These are phyloP conservation scores for Saccharomycopsis capsularis DNA, from an alignment of 805 yeast genomes.

Conservation along the genomic window DNA sequence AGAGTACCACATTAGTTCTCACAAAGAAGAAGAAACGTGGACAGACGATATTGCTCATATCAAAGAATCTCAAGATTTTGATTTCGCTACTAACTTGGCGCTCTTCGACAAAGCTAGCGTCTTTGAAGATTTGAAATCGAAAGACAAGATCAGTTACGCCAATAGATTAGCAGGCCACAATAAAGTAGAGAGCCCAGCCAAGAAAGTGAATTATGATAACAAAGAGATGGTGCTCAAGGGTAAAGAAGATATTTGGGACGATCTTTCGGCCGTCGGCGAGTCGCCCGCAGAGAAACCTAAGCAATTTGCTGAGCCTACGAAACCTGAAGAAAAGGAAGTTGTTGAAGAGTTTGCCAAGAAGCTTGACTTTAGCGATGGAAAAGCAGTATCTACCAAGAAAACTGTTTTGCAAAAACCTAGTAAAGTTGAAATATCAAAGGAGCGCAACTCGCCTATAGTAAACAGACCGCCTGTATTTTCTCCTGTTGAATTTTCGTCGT, in stretches of 20 bases:
- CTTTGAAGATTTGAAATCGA: conserved; percentile 63
- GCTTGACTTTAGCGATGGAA: conserved; percentile 1
- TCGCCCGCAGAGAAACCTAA: conserved; percentile 12
- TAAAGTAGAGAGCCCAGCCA: conserved; percentile 33
- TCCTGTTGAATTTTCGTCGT: conserved; percentile 2
- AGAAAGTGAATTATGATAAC: conserved; percentile 50
- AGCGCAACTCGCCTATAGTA: background rate
- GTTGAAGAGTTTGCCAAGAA: background rate
- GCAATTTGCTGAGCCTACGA: conserved; percentile 18
- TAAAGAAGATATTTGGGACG: conserved; percentile 50
- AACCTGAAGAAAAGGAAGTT: conserved; percentile 1
- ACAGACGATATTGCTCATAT: conserved; percentile 43
- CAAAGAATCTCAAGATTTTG: conserved; percentile 60
- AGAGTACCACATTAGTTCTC: conserved; percentile 24
- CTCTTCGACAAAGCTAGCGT: conserved; percentile 77
- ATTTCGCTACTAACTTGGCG: conserved; percentile 73
- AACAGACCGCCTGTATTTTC: conserved; percentile 21
- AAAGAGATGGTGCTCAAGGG: conserved; percentile 67
- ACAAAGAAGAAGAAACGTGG: conserved; percentile 38
- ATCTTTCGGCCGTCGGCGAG: conserved; percentile 12
- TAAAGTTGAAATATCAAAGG: background rate
- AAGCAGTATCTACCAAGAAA: conserved; percentile 1
- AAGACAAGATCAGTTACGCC: conserved; percentile 53
- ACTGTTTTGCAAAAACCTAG: conserved; percentile 6
- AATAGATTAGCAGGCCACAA: conserved; percentile 73